Conservation (phyloP, 306 rosid genomes). For the Urtica urens region DNA sequence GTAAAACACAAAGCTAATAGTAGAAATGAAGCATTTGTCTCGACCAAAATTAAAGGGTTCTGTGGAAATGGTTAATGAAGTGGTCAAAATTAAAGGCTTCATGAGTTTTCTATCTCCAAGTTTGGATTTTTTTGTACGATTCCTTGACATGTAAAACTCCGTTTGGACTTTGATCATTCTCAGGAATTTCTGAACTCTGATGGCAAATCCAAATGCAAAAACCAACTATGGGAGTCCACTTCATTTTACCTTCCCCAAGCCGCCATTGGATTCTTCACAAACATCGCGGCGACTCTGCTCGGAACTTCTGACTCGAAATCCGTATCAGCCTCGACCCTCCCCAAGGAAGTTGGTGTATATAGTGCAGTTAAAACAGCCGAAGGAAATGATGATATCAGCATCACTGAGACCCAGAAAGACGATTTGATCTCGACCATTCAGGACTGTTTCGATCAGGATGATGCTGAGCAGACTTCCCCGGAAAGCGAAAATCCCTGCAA, state of each 20-base stretch:
- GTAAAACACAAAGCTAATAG: too few relatives aligned
- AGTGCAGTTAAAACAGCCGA: slow-evolving; percentile 30
- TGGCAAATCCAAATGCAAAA: slow-evolving; percentile 24
- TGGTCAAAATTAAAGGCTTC: too few relatives aligned
- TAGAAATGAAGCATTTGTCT: too few relatives aligned
- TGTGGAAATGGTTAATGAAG: too few relatives aligned
- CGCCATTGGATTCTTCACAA: slow-evolving; percentile 55
- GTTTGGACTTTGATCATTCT: too few relatives aligned
- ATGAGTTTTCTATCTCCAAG: too few relatives aligned
- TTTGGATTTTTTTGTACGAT: too few relatives aligned
- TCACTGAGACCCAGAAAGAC: slow-evolving; percentile 25
- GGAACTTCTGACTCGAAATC: slow-evolving; percentile 44
- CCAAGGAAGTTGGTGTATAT: too few relatives aligned
- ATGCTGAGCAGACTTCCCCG: slow-evolving; percentile 14
- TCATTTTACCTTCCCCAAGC: slow-evolving; percentile 60
- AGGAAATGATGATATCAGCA: slow-evolving; percentile 29
- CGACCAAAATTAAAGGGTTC: too few relatives aligned
- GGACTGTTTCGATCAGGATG: slow-evolving; percentile 23
- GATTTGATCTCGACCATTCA: slow-evolving; percentile 22
- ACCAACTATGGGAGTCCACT: slow-evolving; percentile 38
- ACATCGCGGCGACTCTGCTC: slow-evolving; percentile 42
- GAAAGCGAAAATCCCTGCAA: slow-evolving; percentile 24
- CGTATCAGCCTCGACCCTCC: slow-evolving; percentile 29
- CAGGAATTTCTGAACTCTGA: slow-evolving; percentile 39
- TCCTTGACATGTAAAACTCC: too few relatives aligned